Percentiles rank a stretch among this genome's conserved stretches.
These are phyloP conservation scores for Taphrina sp. DNA, from an alignment of 1,139 yeast genomes.

Conservation along the genomic window DNA sequence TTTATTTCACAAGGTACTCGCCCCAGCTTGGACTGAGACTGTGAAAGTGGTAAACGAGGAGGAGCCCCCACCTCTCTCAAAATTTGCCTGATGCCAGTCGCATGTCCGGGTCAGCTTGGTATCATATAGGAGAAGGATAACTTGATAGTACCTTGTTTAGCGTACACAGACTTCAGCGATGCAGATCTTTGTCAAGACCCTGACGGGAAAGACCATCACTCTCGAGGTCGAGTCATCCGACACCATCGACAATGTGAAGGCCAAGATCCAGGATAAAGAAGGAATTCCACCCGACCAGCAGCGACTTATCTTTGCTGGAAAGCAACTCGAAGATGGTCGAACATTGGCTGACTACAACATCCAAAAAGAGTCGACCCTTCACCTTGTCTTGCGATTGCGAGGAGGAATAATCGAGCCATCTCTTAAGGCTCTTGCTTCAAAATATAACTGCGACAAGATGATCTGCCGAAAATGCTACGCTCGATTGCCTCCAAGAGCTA, in stretches of 20 bases:
- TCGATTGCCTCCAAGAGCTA: constrained; percentile 99
- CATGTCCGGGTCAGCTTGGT: no score
- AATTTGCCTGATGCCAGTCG: no score
- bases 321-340: constrained; percentile 92
- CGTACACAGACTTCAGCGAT: constrained; percentile 34
- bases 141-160: no score
- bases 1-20: no score
- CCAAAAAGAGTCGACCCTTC: constrained; percentile 88
- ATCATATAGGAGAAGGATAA: no score
- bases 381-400: constrained; percentile 83
- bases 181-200: constrained; percentile 66
- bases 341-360: constrained; percentile 91
- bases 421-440: constrained; percentile 97
- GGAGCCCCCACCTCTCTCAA: no score
- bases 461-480: constrained; percentile 99
- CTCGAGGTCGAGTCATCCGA: constrained; percentile 92
- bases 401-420: constrained; percentile 99
- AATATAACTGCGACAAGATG: constrained; percentile 99
- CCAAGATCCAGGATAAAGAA: constrained; percentile 92
- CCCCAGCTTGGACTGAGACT: no score
- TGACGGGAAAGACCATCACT: constrained; percentile 88
- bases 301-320: constrained; percentile 90
- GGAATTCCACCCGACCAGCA: constrained; percentile 96
- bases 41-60: no score
- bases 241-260: constrained; percentile 90